Percentiles rank a stretch among this genome's conserved stretches.
These are phyloP conservation scores for Pseudogymnoascus sp. DNA, from an alignment of 2,329 filamentous ascomycete genomes.

Conservation along the genomic window DNA sequence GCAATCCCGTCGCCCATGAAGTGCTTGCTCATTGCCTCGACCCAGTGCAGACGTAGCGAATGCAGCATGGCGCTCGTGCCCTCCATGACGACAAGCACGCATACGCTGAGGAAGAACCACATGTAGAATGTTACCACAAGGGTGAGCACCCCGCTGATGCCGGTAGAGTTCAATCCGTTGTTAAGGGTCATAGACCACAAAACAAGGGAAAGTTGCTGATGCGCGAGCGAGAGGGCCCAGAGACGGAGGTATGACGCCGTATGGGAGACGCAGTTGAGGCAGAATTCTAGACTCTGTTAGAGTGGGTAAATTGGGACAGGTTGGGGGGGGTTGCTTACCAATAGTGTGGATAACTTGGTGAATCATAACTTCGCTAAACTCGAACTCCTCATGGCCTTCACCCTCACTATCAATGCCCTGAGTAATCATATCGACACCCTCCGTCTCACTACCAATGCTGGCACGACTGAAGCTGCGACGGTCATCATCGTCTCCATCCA, in stretches of 20 bases:
- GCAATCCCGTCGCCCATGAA: constrained; percentile 83
- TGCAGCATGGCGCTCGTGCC: constrained; percentile 94
- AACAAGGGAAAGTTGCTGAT: constrained; percentile 94
- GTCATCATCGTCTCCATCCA: constrained; percentile 78
- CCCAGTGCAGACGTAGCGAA: constrained; percentile 85
- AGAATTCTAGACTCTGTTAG: constrained; percentile 65
- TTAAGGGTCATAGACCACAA: constrained; percentile 94
- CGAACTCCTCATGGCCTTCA: constrained; percentile 90
- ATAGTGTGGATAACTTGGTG: constrained; percentile 99
- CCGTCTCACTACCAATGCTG: constrained; percentile 66
- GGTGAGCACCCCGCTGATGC: constrained; percentile 64
- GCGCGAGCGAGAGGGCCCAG: constrained; percentile 92
- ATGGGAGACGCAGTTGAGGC: constrained; percentile 96
- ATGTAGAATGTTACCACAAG: constrained; percentile 75
- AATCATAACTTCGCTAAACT: constrained; percentile 96
- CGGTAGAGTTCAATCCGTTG: constrained; percentile 60
- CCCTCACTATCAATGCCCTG: constrained; percentile 66
- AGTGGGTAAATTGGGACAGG: background rate
- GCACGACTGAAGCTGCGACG: constrained; percentile 51
- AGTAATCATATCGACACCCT: constrained; percentile 80
- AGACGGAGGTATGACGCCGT: constrained; percentile 97
- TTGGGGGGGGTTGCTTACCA: constrained; percentile 47
- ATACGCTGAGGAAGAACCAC: constrained; percentile 81
- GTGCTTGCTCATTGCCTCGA: constrained; percentile 96
- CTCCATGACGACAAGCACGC: constrained; percentile 87